Conservation (phyloP, 2,329 filamentous ascomycete species). For the Geoglossum cookeanum region DNA sequence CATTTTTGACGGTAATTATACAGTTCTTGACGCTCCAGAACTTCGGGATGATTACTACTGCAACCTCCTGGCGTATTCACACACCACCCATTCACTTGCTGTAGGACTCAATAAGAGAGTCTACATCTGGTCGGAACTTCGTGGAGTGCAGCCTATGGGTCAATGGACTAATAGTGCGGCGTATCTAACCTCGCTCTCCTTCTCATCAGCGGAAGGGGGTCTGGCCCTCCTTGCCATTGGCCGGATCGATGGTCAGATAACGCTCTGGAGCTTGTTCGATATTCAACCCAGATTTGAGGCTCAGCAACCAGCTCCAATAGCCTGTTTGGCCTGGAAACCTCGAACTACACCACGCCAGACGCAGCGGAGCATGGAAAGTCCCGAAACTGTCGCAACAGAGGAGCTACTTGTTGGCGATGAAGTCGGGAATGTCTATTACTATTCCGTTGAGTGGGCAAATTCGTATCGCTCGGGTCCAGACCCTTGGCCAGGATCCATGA, state of each 20-base stretch:
- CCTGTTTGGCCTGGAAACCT: conserved; percentile 69
- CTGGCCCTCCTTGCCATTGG: conserved; percentile 74
- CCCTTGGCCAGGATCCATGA: conserved; percentile 61
- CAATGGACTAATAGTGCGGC: conserved; percentile 30
- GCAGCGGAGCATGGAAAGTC: conserved; percentile 24
- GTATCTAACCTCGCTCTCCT: conserved; percentile 68
- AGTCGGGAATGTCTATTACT: conserved; percentile 65
- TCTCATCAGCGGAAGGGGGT: conserved; percentile 60
- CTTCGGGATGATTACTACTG: conserved; percentile 95
- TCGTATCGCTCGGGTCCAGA: conserved; percentile 42
- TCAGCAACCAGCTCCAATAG: conserved; percentile 50
- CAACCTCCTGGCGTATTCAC: conserved; percentile 71
- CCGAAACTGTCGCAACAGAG: conserved; percentile 45
- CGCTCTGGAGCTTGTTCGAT: conserved; percentile 60
- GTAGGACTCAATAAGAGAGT: conserved; percentile 64
- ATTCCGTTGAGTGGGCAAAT: conserved; percentile 65
- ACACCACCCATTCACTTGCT: conserved; percentile 54
- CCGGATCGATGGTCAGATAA: conserved; percentile 55
- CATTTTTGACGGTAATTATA: conserved; percentile 22
- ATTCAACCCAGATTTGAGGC: conserved; percentile 53
- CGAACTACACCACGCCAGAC: conserved; percentile 32
- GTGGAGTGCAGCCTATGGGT: conserved; percentile 38
- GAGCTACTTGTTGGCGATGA: conserved; percentile 80
- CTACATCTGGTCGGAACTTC: conserved; percentile 73
- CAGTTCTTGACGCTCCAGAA: conserved; percentile 70